A percentile compares a stretch with the other conserved stretches of the same genome.
Conservation (phyloP, 2,329 filamentous ascomycete genomes). For the Pestalotiopsis sp. region DNA sequence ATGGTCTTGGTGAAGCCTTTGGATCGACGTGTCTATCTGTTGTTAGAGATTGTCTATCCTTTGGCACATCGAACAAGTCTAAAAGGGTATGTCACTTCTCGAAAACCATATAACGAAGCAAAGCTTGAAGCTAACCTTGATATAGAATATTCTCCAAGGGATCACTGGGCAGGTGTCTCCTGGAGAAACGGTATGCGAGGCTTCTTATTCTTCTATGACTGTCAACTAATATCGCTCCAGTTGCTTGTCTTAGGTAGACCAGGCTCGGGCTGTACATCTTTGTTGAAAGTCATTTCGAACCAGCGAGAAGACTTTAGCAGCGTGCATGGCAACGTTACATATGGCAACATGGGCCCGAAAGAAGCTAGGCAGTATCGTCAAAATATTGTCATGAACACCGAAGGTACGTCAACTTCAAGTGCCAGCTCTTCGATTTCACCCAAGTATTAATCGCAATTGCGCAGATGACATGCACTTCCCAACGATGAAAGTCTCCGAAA, state of each 20-base stretch:
- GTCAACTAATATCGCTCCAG: constrained; percentile 14
- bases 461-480: constrained; percentile 65
- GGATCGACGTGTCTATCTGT: constrained; percentile 33
- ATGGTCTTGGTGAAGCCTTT: constrained; percentile 34
- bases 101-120: neutral
- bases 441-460: neutral
- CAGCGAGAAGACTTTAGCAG: constrained; percentile 26
- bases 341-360: constrained; percentile 25
- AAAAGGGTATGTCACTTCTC: constrained; percentile 27
- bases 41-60: constrained; percentile 25
- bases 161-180: constrained; percentile 39
- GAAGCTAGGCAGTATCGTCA: constrained; percentile 26
- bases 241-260: constrained; percentile 33
- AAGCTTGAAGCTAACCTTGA: neutral
- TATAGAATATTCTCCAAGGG: constrained; percentile 38
- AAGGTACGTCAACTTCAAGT: constrained; percentile 19
- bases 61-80: constrained; percentile 20
- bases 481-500: constrained; percentile 66
- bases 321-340: constrained; percentile 26
- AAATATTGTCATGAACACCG: constrained; percentile 33
- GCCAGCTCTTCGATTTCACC: neutral
- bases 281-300: constrained; percentile 31
- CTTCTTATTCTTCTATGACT: neutral
- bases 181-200: constrained; percentile 39
- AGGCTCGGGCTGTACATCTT: constrained; percentile 31